Evolutionary conservation across 768 basidiomycete genomes (phyloP).

Genomic region (Mycena belliarum): DNA sequence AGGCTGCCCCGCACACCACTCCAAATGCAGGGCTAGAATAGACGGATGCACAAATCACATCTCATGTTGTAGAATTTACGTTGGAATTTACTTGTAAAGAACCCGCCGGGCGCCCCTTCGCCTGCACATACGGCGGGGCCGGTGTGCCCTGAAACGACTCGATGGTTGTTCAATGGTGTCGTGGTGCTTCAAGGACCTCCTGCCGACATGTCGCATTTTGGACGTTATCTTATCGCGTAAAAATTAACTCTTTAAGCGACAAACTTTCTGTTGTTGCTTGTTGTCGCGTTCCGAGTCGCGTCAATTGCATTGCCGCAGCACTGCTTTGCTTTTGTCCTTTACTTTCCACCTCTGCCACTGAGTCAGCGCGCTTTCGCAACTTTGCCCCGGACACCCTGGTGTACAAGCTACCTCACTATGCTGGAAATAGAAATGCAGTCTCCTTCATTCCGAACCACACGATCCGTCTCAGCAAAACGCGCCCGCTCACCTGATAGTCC

Average conservation of each 20-base stretch:
- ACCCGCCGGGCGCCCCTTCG: no score
- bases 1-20: conserved; percentile 65
- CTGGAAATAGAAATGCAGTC: conserved; percentile 58
- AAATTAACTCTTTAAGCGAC: no score
- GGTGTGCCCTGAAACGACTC: no score
- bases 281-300: neutral
- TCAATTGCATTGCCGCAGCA: no score
- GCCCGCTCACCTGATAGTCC: conserved; percentile 60
- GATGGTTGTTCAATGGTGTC: no score
- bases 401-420: conserved; percentile 20
- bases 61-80: neutral
- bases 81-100: no score
- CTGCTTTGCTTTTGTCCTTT: neutral
- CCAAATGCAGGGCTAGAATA: conserved; percentile 53
- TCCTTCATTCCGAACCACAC: conserved; percentile 39
- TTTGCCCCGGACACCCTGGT: neutral
- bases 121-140: no score
- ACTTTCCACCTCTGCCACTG: neutral
- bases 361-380: neutral
- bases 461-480: conserved; percentile 49
- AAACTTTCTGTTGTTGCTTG: no score
- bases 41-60: neutral
- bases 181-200: no score
- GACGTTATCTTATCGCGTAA: no score
- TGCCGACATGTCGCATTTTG: no score